A percentile compares a stretch with the other conserved stretches of the same genome.
phyloP scores from a whole-genome alignment of 2,329 filamentous ascomycete genomes.

The Sporothrix humicola region DNA sequence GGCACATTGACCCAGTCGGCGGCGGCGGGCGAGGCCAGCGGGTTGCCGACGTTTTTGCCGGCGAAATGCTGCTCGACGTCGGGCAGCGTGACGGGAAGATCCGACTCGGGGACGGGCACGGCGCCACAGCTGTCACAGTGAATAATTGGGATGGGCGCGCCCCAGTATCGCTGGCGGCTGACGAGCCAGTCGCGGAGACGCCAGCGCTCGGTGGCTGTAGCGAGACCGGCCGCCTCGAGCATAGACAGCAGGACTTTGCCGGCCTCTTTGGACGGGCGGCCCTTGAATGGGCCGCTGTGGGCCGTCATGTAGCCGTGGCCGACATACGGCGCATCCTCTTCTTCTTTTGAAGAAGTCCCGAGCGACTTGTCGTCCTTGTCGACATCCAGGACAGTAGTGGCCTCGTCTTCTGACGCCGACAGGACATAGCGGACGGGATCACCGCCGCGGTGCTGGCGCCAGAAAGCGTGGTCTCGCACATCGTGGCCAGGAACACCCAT shows the following conservation, averaged over 20 bases:
- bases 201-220: slow-evolving; percentile 72
- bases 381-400: slow-evolving; percentile 47
- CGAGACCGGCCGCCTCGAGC: slow-evolving; percentile 62
- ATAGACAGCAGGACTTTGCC: slow-evolving; percentile 64
- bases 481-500: slow-evolving; percentile 94
- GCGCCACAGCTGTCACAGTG: slow-evolving; percentile 79
- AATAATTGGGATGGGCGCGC: slow-evolving; percentile 85
- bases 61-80: slow-evolving; percentile 71
- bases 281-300: slow-evolving; percentile 68
- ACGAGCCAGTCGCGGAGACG: slow-evolving; percentile 87
- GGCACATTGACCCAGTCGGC: slow-evolving; percentile 74
- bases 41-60: slow-evolving; percentile 74
- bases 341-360: background rate
- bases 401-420: slow-evolving; percentile 55
- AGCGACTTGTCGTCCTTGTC: slow-evolving; percentile 1
- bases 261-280: slow-evolving; percentile 67
- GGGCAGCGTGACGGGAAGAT: slow-evolving; percentile 79
- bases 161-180: slow-evolving; percentile 92
- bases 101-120: slow-evolving; percentile 75
- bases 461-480: slow-evolving; percentile 77
- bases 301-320: slow-evolving; percentile 71
- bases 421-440: slow-evolving; percentile 69
- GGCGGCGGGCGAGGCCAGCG: slow-evolving; percentile 71
- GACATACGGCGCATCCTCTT: slow-evolving; percentile 59
- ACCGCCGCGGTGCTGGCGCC: slow-evolving; percentile 69